These are phyloP conservation scores for Didymellaceae sp. DNA, from an alignment of 2,329 filamentous ascomycete species.

Conservation along the genomic window DNA sequence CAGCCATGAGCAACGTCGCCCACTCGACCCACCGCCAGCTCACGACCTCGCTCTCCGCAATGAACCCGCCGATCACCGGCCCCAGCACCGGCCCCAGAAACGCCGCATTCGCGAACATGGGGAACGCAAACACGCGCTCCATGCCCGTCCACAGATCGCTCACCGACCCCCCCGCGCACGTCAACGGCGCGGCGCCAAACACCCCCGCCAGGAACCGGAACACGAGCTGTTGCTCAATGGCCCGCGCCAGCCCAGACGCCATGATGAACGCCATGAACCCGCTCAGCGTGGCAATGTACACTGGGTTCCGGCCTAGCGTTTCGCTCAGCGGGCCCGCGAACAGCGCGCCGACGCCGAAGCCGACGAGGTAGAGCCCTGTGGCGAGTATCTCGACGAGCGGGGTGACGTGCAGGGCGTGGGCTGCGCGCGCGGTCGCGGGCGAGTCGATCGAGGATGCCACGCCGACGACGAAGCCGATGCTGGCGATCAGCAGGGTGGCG, in stretches of 20 bases:
- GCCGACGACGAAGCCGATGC: conserved; percentile 58
- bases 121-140: conserved; percentile 35
- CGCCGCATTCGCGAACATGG: conserved; percentile 30
- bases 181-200: conserved; percentile 50
- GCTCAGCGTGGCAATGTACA: conserved; percentile 38
- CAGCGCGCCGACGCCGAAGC: conserved; percentile 55
- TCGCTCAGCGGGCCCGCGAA: conserved; percentile 57
- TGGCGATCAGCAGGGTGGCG: conserved; percentile 44
- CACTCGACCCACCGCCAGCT: conserved; percentile 40
- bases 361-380: conserved; percentile 54
- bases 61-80: conserved; percentile 51
- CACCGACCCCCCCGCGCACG: conserved; percentile 27
- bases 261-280: conserved; percentile 44
- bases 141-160: conserved; percentile 30
- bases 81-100: conserved; percentile 45
- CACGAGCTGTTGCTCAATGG: conserved; percentile 57
- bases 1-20: conserved; percentile 33
- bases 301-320: conserved; percentile 51
- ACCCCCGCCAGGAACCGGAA: conserved; percentile 59
- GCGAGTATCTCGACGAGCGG: conserved; percentile 55
- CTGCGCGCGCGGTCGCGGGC: conserved; percentile 57
- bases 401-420: conserved; percentile 54
- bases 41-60: conserved; percentile 23
- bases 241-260: conserved; percentile 46
- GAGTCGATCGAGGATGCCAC: conserved; percentile 62